Base-by-base conservation (phyloP, 2,329 filamentous ascomycete genomes). In the Aspergillus chevalieri region DNA sequence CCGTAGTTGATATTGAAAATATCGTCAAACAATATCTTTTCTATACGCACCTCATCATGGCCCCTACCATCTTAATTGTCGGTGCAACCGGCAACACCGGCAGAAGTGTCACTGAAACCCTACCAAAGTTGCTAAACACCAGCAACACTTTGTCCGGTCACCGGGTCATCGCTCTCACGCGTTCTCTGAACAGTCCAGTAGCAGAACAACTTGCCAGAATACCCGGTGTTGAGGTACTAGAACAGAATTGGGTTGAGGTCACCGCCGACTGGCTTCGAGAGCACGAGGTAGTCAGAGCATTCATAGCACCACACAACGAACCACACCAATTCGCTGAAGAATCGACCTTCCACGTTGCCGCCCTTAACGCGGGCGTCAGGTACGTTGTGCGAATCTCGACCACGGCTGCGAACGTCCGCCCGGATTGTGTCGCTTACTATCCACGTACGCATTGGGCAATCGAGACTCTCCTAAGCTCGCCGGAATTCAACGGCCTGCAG, bases 361-460 rank as follows among this genome's bases (percentile, higher is more conserved):
- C 65, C 8, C 64, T 71, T 1, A 47, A 57, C 3, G 70, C 67
- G 1, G 65, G 70, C 9, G 65, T 75, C 2, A 52, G 70, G 43
- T 74, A 75, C 45, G 63, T 74, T 8, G 71, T 75, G 4, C 66
- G 70, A 1, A 69, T 74, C 50, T 74, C 69, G 0, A 75, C 72
- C 0, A 69, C 61, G 0, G 65, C 65, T 1, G 54, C 62, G 0
- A 69, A 69, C 19, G 65, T 74, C 2, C 59, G 58, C n/a, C 69
- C 72, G 0, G 64, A 68, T 47, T 63, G 10, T 41, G 34, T 15
- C 0, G 65, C 61, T 0, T 73, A 68, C 53, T 74, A 74, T 47
- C 44, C 65, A 3, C 62, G 71, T 4, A 33, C 55, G 0, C 71
- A 75, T 44, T 74, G 70, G 71, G 72, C 72, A 0, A 67, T 75